A percentile compares a stretch with the other conserved stretches of the same genome.
phyloP scores from a whole-genome alignment of 2,329 filamentous ascomycete species.

The Colletotrichum magnum region DNA sequence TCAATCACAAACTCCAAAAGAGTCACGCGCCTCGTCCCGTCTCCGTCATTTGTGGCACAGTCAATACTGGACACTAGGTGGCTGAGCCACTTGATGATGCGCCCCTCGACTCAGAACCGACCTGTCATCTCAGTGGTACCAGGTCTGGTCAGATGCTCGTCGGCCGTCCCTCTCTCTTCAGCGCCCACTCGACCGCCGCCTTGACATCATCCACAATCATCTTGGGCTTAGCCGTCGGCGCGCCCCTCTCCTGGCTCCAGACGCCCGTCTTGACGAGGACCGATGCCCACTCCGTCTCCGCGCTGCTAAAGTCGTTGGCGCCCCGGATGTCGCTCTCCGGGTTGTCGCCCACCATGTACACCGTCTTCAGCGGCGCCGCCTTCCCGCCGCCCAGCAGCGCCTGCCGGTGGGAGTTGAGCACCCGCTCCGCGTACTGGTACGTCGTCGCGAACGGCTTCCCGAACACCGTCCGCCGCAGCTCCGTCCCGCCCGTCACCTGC shows the following conservation, averaged over 20 bases:
- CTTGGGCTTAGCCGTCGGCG: conserved; percentile 73
- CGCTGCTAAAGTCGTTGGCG: conserved; percentile 81
- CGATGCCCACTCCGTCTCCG: conserved; percentile 81
- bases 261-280: conserved; percentile 87
- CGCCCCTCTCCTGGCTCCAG: conserved; percentile 64
- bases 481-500: conserved; percentile 74
- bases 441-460: conserved; percentile 87
- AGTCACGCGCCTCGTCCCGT: not conserved
- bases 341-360: conserved; percentile 97
- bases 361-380: conserved; percentile 70
- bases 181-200: conserved; percentile 82
- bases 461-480: conserved; percentile 76
- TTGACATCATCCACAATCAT: conserved; percentile 81
- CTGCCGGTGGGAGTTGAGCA: conserved; percentile 74
- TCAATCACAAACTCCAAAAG: not conserved
- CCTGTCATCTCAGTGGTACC: not conserved
- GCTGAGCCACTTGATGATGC: conserved; percentile 6
- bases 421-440: conserved; percentile 86
- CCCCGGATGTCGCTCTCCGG: conserved; percentile 92
- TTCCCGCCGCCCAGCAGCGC: conserved; percentile 53
- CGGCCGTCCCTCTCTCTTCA: conserved; percentile 67
- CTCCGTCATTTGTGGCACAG: conserved; percentile 19
- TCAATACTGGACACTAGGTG: not conserved
- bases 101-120: not conserved
- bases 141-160: conserved; percentile 6